Base-by-base conservation (phyloP, 495 filamentous ascomycete genomes). In the Penicillium cinerascens region DNA sequence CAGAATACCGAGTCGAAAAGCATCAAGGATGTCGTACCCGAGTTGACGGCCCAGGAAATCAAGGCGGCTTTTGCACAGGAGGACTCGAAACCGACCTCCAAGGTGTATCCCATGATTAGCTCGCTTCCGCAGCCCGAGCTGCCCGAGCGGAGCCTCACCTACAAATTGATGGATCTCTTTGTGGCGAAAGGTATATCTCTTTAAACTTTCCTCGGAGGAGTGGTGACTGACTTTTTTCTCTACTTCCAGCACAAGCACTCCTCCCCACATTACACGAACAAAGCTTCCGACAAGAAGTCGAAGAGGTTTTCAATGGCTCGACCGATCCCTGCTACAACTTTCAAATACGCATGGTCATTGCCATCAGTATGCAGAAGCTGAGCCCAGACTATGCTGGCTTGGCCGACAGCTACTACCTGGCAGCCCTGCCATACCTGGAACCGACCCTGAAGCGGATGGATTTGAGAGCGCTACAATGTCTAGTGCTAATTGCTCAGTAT, bases 331-430 rank as follows among this genome's bases (percentile, higher is more conserved):
- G 88, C 65, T 80, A 91, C 56, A 89, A 92, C 49, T 97, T 96
- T 58, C 81, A 89, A 39, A 64, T 92, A 35, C 85, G 88, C 49
- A 88, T 96, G 82, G 89, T 95, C 23, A 80, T 96, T 61, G 92
- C 92, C 3, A 93, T 95, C 56, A 89, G 87, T 66, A 83, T 96
- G 75, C 91, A 96, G 63, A 95, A 91, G 65, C 74, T 95, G 56
- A 88, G 89, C 62, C 74, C 82, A 2, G 81, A 82, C 42, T 96
- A 88, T 65, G 88, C 89, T 33, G 88, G 88, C 40, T 76, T 96
- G 33, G 92, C 92, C 27, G 91, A 97, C 66, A 88, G 87, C 59
- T 96, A 91, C 70, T 97, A 95, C 61, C 80, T 95, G 4, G 87
- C 89, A 13, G 92, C 92, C 10, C 79, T 96, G 63, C 83, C 83